Conservation (phyloP, 1,284 basidiomycete species). For the Spongispora temasekensis region DNA sequence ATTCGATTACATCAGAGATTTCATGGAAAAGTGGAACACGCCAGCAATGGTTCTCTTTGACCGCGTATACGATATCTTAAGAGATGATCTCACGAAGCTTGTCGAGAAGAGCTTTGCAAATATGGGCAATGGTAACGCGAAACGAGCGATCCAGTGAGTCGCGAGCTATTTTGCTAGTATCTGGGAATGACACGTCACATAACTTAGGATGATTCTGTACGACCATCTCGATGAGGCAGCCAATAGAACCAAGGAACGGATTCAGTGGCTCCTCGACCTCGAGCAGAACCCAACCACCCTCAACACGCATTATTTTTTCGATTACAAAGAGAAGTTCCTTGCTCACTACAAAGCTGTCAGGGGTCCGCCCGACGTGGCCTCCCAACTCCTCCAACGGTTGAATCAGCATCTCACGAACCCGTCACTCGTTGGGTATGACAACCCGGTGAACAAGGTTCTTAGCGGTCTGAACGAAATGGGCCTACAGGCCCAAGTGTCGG, state of each 20-base stretch:
- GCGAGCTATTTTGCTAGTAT: neutral
- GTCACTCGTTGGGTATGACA: neutral
- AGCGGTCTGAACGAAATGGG: slow-evolving; percentile 47
- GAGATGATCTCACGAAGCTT: slow-evolving; percentile 42
- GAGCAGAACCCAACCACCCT: slow-evolving; percentile 57
- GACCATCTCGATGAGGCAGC: slow-evolving; percentile 49
- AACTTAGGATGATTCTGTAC: slow-evolving; percentile 45
- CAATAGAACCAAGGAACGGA: slow-evolving; percentile 39
- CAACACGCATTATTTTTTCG: slow-evolving; percentile 57
- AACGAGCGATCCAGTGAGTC: slow-evolving; percentile 54
- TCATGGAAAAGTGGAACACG: slow-evolving; percentile 50
- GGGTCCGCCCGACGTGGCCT: slow-evolving; percentile 32
- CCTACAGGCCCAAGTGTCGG: slow-evolving; percentile 40
- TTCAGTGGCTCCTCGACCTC: slow-evolving; percentile 54
- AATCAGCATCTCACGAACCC: neutral
- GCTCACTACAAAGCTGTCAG: slow-evolving; percentile 47
- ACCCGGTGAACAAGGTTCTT: slow-evolving; percentile 36
- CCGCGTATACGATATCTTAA: slow-evolving; percentile 41
- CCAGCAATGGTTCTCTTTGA: slow-evolving; percentile 55
- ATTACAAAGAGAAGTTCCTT: slow-evolving; percentile 61
- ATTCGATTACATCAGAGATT: slow-evolving; percentile 45
- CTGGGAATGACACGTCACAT: neutral
- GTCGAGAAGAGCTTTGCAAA: slow-evolving; percentile 50
- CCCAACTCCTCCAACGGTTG: slow-evolving; percentile 14
- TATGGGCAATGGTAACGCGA: slow-evolving; percentile 54